Percentiles rank a stretch among this genome's conserved stretches.
These are phyloP conservation scores for Excoecaria cochinchinensis DNA, from an alignment of 345 rosid genomes.

Conservation along the genomic window DNA sequence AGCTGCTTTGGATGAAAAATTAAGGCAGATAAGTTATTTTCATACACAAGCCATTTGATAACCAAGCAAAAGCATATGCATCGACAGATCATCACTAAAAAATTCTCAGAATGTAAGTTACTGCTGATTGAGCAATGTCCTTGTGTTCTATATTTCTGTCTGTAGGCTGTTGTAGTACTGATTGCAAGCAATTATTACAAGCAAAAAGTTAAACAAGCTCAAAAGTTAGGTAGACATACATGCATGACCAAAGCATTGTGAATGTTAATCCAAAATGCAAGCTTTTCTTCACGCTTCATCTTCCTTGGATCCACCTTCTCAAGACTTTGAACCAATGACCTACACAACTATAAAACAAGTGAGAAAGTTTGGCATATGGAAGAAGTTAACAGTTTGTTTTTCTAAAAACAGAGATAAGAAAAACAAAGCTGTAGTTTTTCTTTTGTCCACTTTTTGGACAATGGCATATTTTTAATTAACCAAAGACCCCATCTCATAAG, in stretches of 20 bases:
- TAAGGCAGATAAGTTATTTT: background rate
- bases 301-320: slow-evolving; percentile 71
- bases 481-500: background rate
- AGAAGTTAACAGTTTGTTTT: background rate
- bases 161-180: background rate
- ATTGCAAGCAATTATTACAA: background rate
- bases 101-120: background rate
- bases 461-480: background rate
- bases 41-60: background rate
- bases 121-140: no score
- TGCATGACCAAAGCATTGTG: slow-evolving; percentile 92
- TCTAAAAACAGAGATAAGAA: background rate
- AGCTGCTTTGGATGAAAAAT: background rate
- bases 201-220: slow-evolving; percentile 3
- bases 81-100: background rate
- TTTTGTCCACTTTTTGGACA: background rate
- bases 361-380: background rate
- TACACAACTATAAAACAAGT: slow-evolving; percentile 29
- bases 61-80: background rate
- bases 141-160: background rate
- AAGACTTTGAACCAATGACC: slow-evolving; percentile 67
- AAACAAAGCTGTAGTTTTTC: background rate
- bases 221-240: slow-evolving; percentile 38
- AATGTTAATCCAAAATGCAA: slow-evolving; percentile 90
- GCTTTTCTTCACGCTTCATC: slow-evolving; percentile 90